Evolutionary conservation across 148 eudicot species (phyloP), one percentile per base, ranked within the genome.

Genomic region (Cornus kousa): DNA sequence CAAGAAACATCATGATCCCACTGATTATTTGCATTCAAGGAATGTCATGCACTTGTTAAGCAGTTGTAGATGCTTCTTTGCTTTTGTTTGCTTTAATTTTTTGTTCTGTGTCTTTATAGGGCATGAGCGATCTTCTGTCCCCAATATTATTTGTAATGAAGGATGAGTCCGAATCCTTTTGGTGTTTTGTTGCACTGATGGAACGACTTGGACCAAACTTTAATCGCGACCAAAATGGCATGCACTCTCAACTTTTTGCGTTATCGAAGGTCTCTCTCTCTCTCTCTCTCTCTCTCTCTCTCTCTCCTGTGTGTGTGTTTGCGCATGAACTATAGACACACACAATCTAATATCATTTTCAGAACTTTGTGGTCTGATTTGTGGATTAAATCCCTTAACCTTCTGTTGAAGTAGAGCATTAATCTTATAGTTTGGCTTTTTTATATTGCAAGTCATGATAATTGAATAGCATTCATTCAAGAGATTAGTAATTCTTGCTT

Each of bases 181-280:
- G 99, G 99, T 96, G 99, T 84, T 96, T 96, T 77, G 94, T 90
- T 87, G 83, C 89, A 73, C 90, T 96, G 75, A 88, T 96, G 98
- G 98, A 93, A 78, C 93, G 94, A 17, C 90, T 96, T 75, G 99
- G 98, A 77, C 98, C 98, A 62, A 96, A 96, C 88, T 96, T 96
- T 77, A 96, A 96, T 73, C 93, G 99, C 74, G 99, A 96, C 80
- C 99, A 96, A 81, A 96, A 82, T 87, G 99, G 99, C 85, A 93
- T 93, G 97, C 98, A 96, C 78, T 84, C 99, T 67, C 99, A 96
- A 83, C 93, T 96, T 60, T 93, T 96, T 85, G 99, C 97, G 74
- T 76, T 96, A 76, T 93, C 98, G 75, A 96, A 96, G 99, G 99
- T 96, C 53, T 78, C 55, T 71, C 64, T 35, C 82, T 64, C 70